Base-by-base conservation (phyloP, 805 yeast species). In the Saccharomycopsis babjevae region DNA sequence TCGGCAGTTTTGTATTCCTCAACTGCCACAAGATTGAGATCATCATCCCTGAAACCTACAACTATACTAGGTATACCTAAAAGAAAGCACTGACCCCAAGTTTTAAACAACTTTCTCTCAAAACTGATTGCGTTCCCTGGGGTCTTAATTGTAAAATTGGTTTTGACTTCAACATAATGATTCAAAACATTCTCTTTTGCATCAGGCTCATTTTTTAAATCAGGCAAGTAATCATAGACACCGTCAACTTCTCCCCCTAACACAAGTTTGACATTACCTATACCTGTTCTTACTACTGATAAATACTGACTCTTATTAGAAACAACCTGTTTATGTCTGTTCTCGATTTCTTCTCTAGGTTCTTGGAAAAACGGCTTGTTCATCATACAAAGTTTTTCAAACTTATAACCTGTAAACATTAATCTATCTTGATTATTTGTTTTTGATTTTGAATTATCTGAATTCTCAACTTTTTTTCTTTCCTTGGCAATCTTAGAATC, bases 21-120 rank as follows among this genome's bases (percentile, higher is more conserved):
- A 1, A 89, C 83, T 2, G 85, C 73, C 64, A 79, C 76, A 60
- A 93, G 73, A n/a, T 79, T 71, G 52, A 86, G 77, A 39, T 82
- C 73, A 18, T 87, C 87, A 70, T 90, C 96, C 66, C 97, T 79
- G 72, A 88, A 94, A 0, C 97, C 99, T 69, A 89, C 89, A 3
- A 88, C 79, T 4, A 93, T 79, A 62, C 81, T 81, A n/a, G 87
- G 84, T 22, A 94, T 80, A 3, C 99, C 99, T 54, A 89, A 77
- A 25, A 94, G 75, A 71, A 91, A 94, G 64, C 96, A 87, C 74
- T 91, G 98, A 1, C 96, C 89, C 99, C 99, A 94, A 0, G 96
- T 80, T 63, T 77, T 81, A 70, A 86, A 82, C 54, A 94, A 74
- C 72, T 90, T 91, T 59, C 78, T 79, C 69, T 93, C 97, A 69